phyloP scores from a whole-genome alignment of 1,284 basidiomycete genomes.

The Kwoniella shivajii region DNA sequence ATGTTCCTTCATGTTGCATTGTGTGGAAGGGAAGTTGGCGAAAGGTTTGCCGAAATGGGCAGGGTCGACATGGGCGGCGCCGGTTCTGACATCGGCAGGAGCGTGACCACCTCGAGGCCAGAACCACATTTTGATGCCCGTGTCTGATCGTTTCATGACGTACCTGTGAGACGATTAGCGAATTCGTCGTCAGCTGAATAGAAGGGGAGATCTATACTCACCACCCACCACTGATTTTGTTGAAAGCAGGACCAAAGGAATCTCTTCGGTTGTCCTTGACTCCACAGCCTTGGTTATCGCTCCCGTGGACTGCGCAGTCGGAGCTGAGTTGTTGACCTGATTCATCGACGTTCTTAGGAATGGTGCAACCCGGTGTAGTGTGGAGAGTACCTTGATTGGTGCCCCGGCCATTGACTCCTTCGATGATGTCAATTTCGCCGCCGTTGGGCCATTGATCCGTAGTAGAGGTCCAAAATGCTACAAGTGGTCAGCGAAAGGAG shows the following conservation, averaged over 20 bases:
- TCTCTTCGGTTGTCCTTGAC: slow-evolving; percentile 56
- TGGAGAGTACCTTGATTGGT: slow-evolving; percentile 67
- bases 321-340: slow-evolving; percentile 9
- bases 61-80: slow-evolving; percentile 46
- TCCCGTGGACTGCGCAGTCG: slow-evolving; percentile 2
- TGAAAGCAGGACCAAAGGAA: slow-evolving; percentile 64
- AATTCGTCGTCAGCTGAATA: slow-evolving; percentile 11
- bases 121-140: slow-evolving; percentile 62
- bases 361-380: slow-evolving; percentile 62
- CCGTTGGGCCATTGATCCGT: slow-evolving; percentile 46
- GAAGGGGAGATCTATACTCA: slow-evolving; percentile 25
- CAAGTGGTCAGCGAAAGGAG: neutral
- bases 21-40: slow-evolving; percentile 58
- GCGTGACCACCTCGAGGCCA: slow-evolving; percentile 56
- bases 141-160: slow-evolving; percentile 53
- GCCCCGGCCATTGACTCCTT: slow-evolving; percentile 55
- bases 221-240: slow-evolving; percentile 63
- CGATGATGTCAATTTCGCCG: slow-evolving; percentile 50
- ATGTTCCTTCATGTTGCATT: slow-evolving; percentile 26
- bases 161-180: slow-evolving; percentile 33
- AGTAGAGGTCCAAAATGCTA: slow-evolving; percentile 62
- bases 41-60: slow-evolving; percentile 58
- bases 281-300: slow-evolving; percentile 59
- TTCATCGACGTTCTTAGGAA: slow-evolving; percentile 55
- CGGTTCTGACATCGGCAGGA: slow-evolving; percentile 54